Percentiles rank a stretch among this genome's conserved stretches.
phyloP scores from a whole-genome alignment of 495 filamentous ascomycete genomes.

The Astrothelium macrocarpum region DNA sequence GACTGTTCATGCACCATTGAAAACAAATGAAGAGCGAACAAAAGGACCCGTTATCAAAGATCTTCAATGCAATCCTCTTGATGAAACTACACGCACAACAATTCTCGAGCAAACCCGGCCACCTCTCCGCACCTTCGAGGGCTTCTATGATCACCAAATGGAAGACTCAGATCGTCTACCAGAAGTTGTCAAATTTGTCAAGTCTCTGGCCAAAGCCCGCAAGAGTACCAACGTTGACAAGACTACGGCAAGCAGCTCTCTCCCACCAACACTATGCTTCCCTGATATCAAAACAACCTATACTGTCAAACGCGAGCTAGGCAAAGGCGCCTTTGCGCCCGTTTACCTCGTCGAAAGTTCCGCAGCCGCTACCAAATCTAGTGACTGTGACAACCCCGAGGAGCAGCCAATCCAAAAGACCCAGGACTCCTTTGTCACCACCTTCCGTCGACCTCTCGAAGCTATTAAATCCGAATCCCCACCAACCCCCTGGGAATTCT shows the following conservation, averaged over 20 bases:
- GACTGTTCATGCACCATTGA: conserved; percentile 8
- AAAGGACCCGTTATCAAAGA: conserved; percentile 71
- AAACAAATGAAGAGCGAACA: conserved; percentile 20
- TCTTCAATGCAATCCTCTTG: conserved; percentile 75
- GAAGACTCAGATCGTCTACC: conserved; percentile 49
- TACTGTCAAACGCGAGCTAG: conserved; percentile 76
- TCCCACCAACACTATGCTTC: conserved; percentile 59
- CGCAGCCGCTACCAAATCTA: conserved; percentile 30
- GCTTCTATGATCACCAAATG: conserved; percentile 60
- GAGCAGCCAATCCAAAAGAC: conserved; percentile 27
- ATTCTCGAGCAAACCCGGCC: conserved; percentile 66
- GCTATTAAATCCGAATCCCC: conserved; percentile 92
- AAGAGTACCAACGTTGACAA: conserved; percentile 49
- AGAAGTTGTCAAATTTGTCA: conserved; percentile 74
- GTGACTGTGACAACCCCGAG: conserved; percentile 37
- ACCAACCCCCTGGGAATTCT: conserved; percentile 87
- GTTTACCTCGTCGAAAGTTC: conserved; percentile 82
- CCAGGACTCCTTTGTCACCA: conserved; percentile 39
- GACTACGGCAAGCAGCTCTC: conserved; percentile 42
- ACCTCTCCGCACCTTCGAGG: conserved; percentile 59
- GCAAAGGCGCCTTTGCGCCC: conserved; percentile 85
- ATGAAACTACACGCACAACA: conserved; percentile 57
- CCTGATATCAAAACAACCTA: conserved; percentile 52
- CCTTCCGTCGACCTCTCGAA: conserved; percentile 51
- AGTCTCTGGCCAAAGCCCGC: conserved; percentile 50